Evolutionary conservation across 2,329 filamentous ascomycete species (phyloP).

Genomic region (Epichloe amarillans): DNA sequence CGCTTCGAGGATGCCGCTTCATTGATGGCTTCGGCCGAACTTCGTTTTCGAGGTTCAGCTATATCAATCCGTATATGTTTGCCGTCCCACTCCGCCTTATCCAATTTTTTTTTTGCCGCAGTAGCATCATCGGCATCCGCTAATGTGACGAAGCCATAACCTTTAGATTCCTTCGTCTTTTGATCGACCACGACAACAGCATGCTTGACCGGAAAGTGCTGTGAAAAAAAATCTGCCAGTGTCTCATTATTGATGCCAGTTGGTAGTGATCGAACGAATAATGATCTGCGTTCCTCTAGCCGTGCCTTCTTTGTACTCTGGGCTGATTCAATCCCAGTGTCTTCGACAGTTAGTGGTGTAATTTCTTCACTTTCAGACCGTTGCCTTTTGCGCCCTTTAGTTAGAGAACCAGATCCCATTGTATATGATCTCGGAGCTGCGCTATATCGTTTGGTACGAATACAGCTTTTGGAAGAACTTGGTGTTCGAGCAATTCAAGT

Average conservation of each 20-base stretch:
- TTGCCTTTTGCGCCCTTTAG: constrained; percentile 23
- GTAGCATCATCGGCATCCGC: constrained; percentile 84
- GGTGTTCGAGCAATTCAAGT: neutral
- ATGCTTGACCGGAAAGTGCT: constrained; percentile 90
- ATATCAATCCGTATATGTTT: constrained; percentile 75
- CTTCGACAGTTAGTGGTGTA: constrained; percentile 16
- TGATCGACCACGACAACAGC: constrained; percentile 84
- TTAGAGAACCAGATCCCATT: neutral
- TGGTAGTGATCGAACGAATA: constrained; percentile 85
- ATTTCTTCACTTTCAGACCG: constrained; percentile 20
- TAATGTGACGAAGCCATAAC: constrained; percentile 95
- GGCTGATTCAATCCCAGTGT: constrained; percentile 18
- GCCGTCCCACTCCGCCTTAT: constrained; percentile 65
- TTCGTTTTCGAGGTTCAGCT: constrained; percentile 71
- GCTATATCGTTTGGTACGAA: neutral
- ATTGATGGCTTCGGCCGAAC: constrained; percentile 31
- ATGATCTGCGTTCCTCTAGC: constrained; percentile 51
- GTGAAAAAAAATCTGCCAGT: constrained; percentile 74
- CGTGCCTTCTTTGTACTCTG: constrained; percentile 39
- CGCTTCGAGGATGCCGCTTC: constrained; percentile 32
- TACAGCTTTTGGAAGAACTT: neutral
- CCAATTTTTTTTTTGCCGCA: constrained; percentile 66
- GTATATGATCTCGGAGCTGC: neutral
- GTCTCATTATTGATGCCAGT: constrained; percentile 64
- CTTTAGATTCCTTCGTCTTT: constrained; percentile 73